Base-by-base conservation (phyloP, 2,329 filamentous ascomycete species). In the Trichoderma breve region DNA sequence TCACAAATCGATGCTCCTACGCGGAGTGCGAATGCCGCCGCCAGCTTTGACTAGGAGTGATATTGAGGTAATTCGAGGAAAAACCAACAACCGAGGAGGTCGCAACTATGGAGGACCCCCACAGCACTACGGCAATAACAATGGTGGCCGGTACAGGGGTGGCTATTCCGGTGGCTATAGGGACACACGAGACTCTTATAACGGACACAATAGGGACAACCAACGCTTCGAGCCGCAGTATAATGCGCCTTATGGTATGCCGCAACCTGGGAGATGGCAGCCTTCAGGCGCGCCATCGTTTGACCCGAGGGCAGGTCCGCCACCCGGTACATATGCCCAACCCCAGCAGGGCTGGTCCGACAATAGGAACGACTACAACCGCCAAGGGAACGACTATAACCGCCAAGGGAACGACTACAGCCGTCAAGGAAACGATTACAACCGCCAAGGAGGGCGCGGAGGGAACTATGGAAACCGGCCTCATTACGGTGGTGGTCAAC, bases 1-100 rank as follows among this genome's bases (percentile, higher is more conserved):
- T 5, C 96, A 99, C 83, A 98, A 98, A 80, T 98, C 95, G 6
- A 97, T 97, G 92, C 87, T 99, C 15, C 86, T 99, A 43, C 91
- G 94, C 3, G 96, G 96, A 14, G 90, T 95, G 51, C 90, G 91
- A 76, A 86, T 95, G 71, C 89, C 92, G 5, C 83, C 87, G 2
- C 89, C 93, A 2, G 91, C 90, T 11, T 88, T 99, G 1, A 92
- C 93, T 71, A 87, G 89, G 39, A 88, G 88, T 72, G 95, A 98
- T 78, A 89, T 95, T 69, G 91, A 95, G 74, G 86, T 88, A 8
- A 88, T 95, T 57, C 89, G 90, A 78, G 86, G 87, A 68, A 91
- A 92, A 79, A 85, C 91, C 39, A 84, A 88, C 70, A 84, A 88
- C 70, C 87, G 88, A 73, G 86, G 74, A 11, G 81, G 80, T 1